A percentile compares a stretch with the other conserved stretches of the same genome.
These are phyloP conservation scores for Jatropha curcas DNA, from an alignment of 345 rosid species.

Conservation along the genomic window DNA sequence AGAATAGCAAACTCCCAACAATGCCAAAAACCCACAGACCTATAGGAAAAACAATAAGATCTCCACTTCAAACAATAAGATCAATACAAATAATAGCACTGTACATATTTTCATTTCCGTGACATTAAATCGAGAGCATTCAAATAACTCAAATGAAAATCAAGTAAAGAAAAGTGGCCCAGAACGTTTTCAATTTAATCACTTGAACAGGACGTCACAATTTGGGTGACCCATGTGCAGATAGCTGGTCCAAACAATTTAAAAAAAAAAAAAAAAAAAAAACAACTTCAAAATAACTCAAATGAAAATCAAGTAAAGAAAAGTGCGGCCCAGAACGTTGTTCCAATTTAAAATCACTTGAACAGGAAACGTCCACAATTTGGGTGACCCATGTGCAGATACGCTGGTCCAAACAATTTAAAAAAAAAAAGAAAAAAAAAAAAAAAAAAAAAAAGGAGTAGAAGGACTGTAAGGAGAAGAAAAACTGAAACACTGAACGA, in stretches of 20 bases:
- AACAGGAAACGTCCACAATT: background rate
- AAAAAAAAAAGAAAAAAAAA: background rate
- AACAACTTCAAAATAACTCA: background rate
- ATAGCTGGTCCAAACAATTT: background rate
- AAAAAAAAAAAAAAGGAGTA: background rate
- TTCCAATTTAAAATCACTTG: background rate
- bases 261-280: background rate
- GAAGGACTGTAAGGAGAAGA: too few species aligned
- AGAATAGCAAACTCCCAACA: constrained; percentile 15
- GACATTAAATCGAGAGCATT: background rate
- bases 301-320: background rate
- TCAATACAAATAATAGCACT: background rate
- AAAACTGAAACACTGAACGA: background rate
- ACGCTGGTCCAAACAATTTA: background rate
- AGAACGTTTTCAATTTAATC: background rate
- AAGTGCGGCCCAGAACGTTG: background rate
- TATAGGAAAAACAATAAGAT: constrained; percentile 1
- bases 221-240: background rate
- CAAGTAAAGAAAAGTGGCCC: background rate
- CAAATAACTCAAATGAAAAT: background rate
- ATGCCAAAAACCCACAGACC: constrained; percentile 19
- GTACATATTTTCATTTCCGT: too few species aligned
- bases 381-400: background rate
- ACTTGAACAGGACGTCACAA: background rate
- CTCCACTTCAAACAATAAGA: background rate